Percentiles rank a stretch among this genome's conserved stretches.
Conservation (phyloP, 768 basidiomycete species). For the Pilatotrama ljubarskyi region DNA sequence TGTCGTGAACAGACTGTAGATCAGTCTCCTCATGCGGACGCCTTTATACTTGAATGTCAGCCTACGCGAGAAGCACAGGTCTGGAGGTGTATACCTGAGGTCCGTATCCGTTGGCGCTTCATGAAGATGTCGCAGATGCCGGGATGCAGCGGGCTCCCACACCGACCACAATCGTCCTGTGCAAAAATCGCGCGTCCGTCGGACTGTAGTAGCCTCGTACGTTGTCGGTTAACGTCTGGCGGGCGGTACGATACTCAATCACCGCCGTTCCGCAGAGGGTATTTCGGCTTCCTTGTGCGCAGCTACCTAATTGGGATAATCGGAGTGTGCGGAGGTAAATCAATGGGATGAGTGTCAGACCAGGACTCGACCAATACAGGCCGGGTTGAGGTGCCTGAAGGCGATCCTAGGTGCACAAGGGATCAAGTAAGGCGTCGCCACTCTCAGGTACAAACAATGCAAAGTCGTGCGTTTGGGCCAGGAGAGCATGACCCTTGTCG, state of each 20-base stretch:
- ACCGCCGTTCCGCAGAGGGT: not conserved
- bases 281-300: not conserved
- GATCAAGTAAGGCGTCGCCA: too few species aligned
- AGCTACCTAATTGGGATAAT: not conserved
- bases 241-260: not conserved
- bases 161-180: not conserved
- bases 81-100: too few species aligned
- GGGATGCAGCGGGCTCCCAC: not conserved
- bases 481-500: too few species aligned
- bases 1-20: not conserved
- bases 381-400: too few species aligned
- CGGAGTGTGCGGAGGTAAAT: not conserved
- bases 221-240: not conserved
- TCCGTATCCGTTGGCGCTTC: not conserved
- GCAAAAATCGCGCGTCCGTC: constrained; percentile 15
- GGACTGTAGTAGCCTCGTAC: not conserved
- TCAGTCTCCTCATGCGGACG: not conserved
- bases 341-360: not conserved
- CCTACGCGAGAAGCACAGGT: not conserved
- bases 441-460: too few species aligned
- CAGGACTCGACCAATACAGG: too few species aligned
- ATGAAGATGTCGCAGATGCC: not conserved
- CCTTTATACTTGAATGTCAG: not conserved
- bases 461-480: too few species aligned
- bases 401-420: too few species aligned